Evolutionary conservation across 2,329 filamentous ascomycete genomes (phyloP), one percentile per base, ranked within the genome.

Genomic region (Botrytis cinerea): DNA sequence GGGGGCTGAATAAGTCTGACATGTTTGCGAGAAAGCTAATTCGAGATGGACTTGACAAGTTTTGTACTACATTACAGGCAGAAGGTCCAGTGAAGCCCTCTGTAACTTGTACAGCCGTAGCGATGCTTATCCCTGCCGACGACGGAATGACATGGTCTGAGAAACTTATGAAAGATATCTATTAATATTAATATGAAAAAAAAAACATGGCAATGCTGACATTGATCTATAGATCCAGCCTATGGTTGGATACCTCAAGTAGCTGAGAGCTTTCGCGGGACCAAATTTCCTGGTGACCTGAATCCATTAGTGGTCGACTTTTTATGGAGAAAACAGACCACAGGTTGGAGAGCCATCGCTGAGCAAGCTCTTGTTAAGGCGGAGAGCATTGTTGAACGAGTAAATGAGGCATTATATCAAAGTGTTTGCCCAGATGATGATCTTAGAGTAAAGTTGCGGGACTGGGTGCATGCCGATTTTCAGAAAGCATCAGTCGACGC

Each of bases 181-280:
- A 54, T 14, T 9, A 28, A 54, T 28, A 18, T 8, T 51, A 20
- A 48, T 12, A 43, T 16, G 18, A 54, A 25, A 10, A 4, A 10
- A 4, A 43, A 51, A 22, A 16, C 2, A 28, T 20, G 28, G 14
- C 14, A 51, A 32, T 45, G 28, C 40, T 70, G 14, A 70, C 28
- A 32, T 45, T 10, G 18, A 38, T 25, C 16, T 43, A 16, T 32
- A 70, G 67, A 59, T 59, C 25, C n/a, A 32, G 74, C 70, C 8
- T 77, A 77, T 69, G 32, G 28, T 10, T 77, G 74, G 75, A 77
- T 77, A 48, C 62, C 68, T 5, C 46, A 68, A 38, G 59, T 72
- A 4, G 74, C 75, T 25, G 70, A 73, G 25, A 69, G 69, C 12
- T 76, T 74, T 70, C 70, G 76, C 59, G 74, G 64, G 2, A 74